Evolutionary conservation across 75 land plant genomes (phyloP), one percentile per base, ranked within the genome.

Genomic region (Isoetes taiwanensis): DNA sequence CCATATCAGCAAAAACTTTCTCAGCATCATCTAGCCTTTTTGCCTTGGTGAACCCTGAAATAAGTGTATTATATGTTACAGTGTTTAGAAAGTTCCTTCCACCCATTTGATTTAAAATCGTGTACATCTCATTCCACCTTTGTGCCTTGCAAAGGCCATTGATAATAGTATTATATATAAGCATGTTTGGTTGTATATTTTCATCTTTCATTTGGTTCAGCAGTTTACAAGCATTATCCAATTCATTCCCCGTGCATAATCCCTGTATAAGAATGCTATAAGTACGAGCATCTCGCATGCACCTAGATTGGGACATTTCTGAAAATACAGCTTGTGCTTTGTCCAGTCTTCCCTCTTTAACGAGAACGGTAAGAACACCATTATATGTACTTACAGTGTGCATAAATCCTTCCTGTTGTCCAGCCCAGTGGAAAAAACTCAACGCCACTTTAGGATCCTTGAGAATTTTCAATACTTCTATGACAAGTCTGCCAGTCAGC

Each of bases 261-360:
- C 86, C 79, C 56, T 63, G 11, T 1, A 79, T 62, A 19, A 82
- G 37, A 20, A 68, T 82, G 56, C 78, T 82, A 41, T 78, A 82
- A 19, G 79, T 72, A 16, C n/a, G n/a, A n/a, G n/a, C n/a, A n/a
- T n/a, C n/a, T n/a, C n/a, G n/a, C n/a, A n/a, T n/a, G n/a, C n/a
- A n/a, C n/a, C n/a, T n/a, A n/a, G n/a, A n/a, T n/a, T n/a, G n/a
- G n/a, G n/a, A n/a, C n/a, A n/a, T n/a, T n/a, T n/a, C n/a, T n/a
- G n/a, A n/a, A n/a, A n/a, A n/a, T n/a, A n/a, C n/a, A n/a, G n/a
- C n/a, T n/a, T n/a, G n/a, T n/a, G n/a, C n/a, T n/a, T n/a, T n/a
- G n/a, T n/a, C n/a, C n/a, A n/a, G n/a, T n/a, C n/a, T n/a, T n/a
- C n/a, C n/a, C n/a, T n/a, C n/a, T n/a, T n/a, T n/a, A n/a, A n/a